These are phyloP conservation scores for Sclerotinia glacialis DNA, from an alignment of 2,329 filamentous ascomycete species.

Conservation along the genomic window DNA sequence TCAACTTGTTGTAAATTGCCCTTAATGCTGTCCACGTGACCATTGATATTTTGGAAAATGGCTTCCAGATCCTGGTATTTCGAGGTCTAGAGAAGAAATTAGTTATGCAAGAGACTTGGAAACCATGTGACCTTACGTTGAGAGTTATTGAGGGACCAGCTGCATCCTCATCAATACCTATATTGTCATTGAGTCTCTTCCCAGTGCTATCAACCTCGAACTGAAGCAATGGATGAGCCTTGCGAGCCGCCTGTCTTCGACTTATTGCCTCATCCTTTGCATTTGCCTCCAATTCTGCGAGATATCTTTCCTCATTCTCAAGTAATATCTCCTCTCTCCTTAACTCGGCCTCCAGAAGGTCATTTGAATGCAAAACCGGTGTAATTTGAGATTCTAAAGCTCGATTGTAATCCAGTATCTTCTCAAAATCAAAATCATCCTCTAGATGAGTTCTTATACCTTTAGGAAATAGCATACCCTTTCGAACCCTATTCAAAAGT, in stretches of 20 bases:
- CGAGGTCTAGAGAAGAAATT: constrained; percentile 28
- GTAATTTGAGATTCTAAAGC: constrained; percentile 58
- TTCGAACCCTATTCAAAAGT: constrained; percentile 56
- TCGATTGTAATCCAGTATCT: constrained; percentile 57
- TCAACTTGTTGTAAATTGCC: constrained; percentile 38
- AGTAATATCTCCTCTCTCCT: constrained; percentile 55
- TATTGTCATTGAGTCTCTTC: constrained; percentile 27
- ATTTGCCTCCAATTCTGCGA: constrained; percentile 54
- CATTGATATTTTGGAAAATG: constrained; percentile 33
- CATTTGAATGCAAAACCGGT: constrained; percentile 60
- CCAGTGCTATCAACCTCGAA: constrained; percentile 20
- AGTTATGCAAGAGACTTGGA: constrained; percentile 19
- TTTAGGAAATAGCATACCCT: constrained; percentile 65
- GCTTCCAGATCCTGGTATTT: constrained; percentile 35
- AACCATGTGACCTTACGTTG: constrained; percentile 28
- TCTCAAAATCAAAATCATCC: constrained; percentile 64
- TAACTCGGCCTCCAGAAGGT: constrained; percentile 58
- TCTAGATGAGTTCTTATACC: constrained; percentile 50
- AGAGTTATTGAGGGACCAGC: constrained; percentile 21
- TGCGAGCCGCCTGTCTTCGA: constrained; percentile 46
- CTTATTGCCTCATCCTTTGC: constrained; percentile 53
- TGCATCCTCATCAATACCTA: constrained; percentile 24
- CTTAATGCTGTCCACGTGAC: constrained; percentile 39
- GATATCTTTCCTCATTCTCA: constrained; percentile 52
- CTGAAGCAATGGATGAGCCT: constrained; percentile 38